Evolutionary conservation across 495 filamentous ascomycete species (phyloP), one percentile per base, ranked within the genome.

Genomic region (Aspergillus conjunctus): DNA sequence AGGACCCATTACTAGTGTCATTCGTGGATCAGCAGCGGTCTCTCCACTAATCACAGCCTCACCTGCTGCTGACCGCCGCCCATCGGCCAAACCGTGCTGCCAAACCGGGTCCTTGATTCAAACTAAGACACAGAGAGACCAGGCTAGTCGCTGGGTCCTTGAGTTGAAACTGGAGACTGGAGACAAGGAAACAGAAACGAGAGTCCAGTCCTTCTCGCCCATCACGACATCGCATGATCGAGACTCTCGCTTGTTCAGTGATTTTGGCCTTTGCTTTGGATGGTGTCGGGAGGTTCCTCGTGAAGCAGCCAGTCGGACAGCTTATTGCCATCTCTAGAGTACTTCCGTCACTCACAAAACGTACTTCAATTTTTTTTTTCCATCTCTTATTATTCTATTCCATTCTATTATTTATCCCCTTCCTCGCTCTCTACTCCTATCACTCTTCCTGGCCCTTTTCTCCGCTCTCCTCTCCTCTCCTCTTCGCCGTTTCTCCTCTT

Each of bases 141-240:
- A 2, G n/a, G n/a, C n/a, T n/a, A n/a, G n/a, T n/a, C n/a, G n/a
- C n/a, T n/a, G n/a, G 26, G 26, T 26, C 26, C 26, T 26, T 26
- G 2, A 26, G 26, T 26, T 26, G 26, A 26, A 26, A 26, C 5
- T 26, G 26, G 26, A 26, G 2, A 26, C 26, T 26, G 26, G 26
- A 26, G 17, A 50, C 15, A 7, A 48, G 15, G 18, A 50, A 50
- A 17, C 21, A 26, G 18, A 48, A 22, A 48, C 2, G 41, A 44
- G 41, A 44, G 2, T 18, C 17, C 41, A 44, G 41, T 33, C 46
- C 60, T 54, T 54, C 60, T 58, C 54, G 54, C 60, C 58, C 31
- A 48, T 57, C 54, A 57, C 60, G 60, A 57, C 60, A 62, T 62
- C 60, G 60, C 60, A 54, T 58, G 60, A 63, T 61, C n/a, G 37